Percentiles rank a stretch among this genome's conserved stretches.
phyloP scores from a whole-genome alignment of 177 flowering plant genomes.

The Vitis hybrid region DNA sequence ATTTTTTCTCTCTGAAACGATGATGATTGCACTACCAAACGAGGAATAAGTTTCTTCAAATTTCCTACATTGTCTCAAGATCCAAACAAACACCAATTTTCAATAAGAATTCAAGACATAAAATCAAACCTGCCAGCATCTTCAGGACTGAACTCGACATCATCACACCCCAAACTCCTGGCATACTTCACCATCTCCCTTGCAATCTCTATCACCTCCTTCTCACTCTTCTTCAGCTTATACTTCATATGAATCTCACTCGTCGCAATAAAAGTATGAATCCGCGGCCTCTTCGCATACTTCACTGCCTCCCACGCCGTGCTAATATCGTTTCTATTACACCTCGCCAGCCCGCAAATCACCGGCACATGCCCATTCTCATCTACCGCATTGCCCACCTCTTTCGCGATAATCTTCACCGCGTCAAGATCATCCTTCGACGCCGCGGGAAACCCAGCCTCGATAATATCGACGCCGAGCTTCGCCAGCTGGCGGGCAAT shows the following conservation, averaged over 20 bases:
- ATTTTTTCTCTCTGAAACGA: no score
- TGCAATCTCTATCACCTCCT: slow-evolving; percentile 80
- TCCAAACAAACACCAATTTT: no score
- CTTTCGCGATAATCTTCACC: slow-evolving; percentile 64
- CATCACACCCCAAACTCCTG: slow-evolving; percentile 79
- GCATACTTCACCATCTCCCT: slow-evolving; percentile 83
- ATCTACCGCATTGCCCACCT: slow-evolving; percentile 63
- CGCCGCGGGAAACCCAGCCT: slow-evolving; percentile 94
- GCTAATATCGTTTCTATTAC: slow-evolving; percentile 74
- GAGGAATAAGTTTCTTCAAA: no score
- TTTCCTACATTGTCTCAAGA: no score
- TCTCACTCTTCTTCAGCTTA: slow-evolving; percentile 74
- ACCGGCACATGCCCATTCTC: slow-evolving; percentile 78
- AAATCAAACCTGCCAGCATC: slow-evolving; percentile 87
- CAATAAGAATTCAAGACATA: background rate
- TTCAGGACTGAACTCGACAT: slow-evolving; percentile 95
- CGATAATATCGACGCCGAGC: slow-evolving; percentile 91
- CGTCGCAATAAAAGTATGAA: slow-evolving; percentile 92
- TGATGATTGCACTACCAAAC: no score
- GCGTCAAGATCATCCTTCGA: slow-evolving; percentile 82
- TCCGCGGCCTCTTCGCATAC: slow-evolving; percentile 73
- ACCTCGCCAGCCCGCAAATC: slow-evolving; percentile 85
- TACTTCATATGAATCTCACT: slow-evolving; percentile 85
- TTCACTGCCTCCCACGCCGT: slow-evolving; percentile 91
- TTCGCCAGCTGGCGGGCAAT: slow-evolving; percentile 85